Evolutionary conservation across 345 rosid genomes (phyloP).

Genomic region (Sapria himalayana): DNA sequence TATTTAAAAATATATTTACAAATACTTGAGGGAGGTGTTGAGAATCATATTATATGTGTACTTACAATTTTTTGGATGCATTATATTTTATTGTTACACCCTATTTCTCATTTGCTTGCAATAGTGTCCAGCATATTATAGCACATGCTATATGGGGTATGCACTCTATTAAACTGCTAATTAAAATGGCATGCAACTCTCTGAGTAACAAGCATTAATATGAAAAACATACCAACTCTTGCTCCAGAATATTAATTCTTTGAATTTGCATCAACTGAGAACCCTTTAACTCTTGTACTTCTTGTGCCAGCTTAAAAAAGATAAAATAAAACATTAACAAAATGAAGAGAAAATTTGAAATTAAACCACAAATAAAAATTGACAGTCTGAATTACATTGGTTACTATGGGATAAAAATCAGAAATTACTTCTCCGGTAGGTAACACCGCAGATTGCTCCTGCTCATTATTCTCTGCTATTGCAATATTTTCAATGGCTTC

Average conservation of each 20-base stretch:
- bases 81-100: too few species aligned
- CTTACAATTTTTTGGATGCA: too few species aligned
- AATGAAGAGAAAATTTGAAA: conserved; percentile 1
- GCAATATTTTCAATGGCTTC: conserved; percentile 11
- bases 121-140: neutral
- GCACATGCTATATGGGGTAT: neutral
- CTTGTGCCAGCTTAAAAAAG: conserved; percentile 29
- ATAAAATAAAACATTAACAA: neutral
- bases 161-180: neutral
- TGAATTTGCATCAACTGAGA: conserved; percentile 23
- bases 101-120: too few species aligned
- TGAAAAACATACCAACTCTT: conserved; percentile 39
- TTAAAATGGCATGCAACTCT: neutral
- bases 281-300: conserved; percentile 34
- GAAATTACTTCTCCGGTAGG: conserved; percentile 9
- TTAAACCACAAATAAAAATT: neutral
- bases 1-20: too few species aligned
- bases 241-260: conserved; percentile 39
- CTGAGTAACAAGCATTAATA: neutral
- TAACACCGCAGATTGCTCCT: conserved; percentile 5
- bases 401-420: conserved; percentile 12
- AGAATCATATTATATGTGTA: too few species aligned
- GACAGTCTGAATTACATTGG: conserved; percentile 24
- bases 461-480: conserved; percentile 6
- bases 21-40: too few species aligned